phyloP scores from a whole-genome alignment of 1,284 basidiomycete species.

The Papiliotrema laurentii region DNA sequence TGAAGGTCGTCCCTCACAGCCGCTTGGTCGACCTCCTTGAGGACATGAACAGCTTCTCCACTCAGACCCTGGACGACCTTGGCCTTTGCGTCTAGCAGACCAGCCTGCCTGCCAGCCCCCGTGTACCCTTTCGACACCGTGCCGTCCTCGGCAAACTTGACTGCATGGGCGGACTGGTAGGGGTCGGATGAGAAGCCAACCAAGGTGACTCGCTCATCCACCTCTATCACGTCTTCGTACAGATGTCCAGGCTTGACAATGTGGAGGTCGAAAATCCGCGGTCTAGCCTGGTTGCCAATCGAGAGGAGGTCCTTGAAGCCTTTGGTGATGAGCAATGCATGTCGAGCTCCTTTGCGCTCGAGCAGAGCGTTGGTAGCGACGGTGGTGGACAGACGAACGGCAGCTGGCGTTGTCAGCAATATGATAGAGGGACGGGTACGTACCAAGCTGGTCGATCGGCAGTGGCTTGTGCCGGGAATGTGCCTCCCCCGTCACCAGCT shows the following conservation, averaged over 20 bases:
- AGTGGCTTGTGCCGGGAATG: too few relatives aligned
- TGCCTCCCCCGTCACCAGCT: too few relatives aligned
- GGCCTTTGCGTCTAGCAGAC: constrained; percentile 21
- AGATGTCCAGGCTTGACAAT: constrained; percentile 65
- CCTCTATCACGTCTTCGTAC: constrained; percentile 50
- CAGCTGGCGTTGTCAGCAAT: too few relatives aligned
- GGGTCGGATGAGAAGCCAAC: constrained; percentile 85
- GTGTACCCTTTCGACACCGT: constrained; percentile 62
- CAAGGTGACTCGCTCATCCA: constrained; percentile 55
- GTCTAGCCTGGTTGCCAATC: constrained; percentile 73
- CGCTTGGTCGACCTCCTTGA: constrained; percentile 64
- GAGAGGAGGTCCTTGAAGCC: constrained; percentile 81
- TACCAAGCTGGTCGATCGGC: too few relatives aligned
- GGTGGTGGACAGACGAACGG: too few relatives aligned
- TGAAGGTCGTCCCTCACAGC: constrained; percentile 15
- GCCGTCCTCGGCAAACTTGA: constrained; percentile 68
- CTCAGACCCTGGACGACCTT: constrained; percentile 72
- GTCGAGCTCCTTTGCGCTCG: constrained; percentile 86
- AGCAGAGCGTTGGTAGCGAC: constrained; percentile 92
- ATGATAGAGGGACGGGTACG: too few relatives aligned
- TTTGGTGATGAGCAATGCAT: constrained; percentile 85
- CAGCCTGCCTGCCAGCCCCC: constrained; percentile 41
- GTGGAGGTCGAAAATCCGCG: constrained; percentile 77
- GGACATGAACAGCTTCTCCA: constrained; percentile 84
- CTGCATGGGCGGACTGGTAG: constrained; percentile 64